Evolutionary conservation across 1,284 basidiomycete species (phyloP).

Genomic region (Sanghuangporus baumii): DNA sequence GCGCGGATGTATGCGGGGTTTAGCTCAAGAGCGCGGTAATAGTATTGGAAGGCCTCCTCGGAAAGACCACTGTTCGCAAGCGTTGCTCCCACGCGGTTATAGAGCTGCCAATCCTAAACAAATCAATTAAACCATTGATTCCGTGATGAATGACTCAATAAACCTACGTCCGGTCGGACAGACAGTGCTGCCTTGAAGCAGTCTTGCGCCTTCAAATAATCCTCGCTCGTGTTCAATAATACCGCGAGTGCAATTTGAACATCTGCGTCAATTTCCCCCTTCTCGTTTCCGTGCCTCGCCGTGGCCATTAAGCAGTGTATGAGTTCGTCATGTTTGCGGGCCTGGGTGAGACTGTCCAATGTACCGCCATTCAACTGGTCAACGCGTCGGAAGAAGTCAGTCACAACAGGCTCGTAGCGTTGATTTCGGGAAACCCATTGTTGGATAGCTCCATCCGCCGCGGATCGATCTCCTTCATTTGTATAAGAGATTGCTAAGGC

Average conservation of each 20-base stretch:
- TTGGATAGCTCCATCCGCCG: constrained; percentile 74
- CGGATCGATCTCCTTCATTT: constrained; percentile 78
- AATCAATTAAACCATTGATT: background rate
- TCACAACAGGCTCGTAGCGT: constrained; percentile 47
- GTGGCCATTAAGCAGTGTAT: constrained; percentile 65
- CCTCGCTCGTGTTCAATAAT: constrained; percentile 88
- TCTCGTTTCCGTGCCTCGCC: constrained; percentile 47
- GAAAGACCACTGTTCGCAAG: constrained; percentile 89
- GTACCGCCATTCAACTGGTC: constrained; percentile 32
- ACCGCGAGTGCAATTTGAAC: constrained; percentile 95
- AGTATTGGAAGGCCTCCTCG: constrained; percentile 84
- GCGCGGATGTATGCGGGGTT: constrained; percentile 94
- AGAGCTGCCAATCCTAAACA: constrained; percentile 86
- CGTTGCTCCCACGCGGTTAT: constrained; percentile 95
- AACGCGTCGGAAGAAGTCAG: constrained; percentile 30
- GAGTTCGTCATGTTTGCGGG: constrained; percentile 28
- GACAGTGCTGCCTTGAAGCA: constrained; percentile 90
- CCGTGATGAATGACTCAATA: background rate
- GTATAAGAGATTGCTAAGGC: constrained; percentile 90
- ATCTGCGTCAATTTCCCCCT: constrained; percentile 79
- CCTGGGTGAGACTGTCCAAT: constrained; percentile 38
- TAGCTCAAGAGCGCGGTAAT: constrained; percentile 83
- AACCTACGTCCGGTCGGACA: constrained; percentile 77
- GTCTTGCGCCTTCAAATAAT: constrained; percentile 89
- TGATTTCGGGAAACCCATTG: constrained; percentile 72